Conservation (phyloP, 83 land plant species). For the Thuja plicata region DNA sequence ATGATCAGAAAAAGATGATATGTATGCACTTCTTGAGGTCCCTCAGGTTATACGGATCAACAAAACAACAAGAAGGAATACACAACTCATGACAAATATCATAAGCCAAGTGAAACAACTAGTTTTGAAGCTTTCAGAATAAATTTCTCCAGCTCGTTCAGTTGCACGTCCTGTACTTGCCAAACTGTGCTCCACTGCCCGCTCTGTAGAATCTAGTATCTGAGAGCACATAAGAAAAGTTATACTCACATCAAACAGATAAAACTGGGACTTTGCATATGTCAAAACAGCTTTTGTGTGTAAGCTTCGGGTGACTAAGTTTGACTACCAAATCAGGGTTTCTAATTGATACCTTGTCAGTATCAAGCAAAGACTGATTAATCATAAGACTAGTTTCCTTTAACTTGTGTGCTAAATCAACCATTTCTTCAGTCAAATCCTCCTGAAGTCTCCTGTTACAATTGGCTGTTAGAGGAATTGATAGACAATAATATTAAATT, state of each 20-base stretch:
- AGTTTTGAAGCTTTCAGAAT: slow-evolving; percentile 65
- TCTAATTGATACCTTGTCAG: slow-evolving; percentile 51
- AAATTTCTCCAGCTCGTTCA: slow-evolving; percentile 53
- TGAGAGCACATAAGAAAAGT: slow-evolving; percentile 14
- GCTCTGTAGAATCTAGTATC: slow-evolving; percentile 90
- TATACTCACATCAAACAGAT: not conserved
- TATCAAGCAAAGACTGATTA: slow-evolving; percentile 67
- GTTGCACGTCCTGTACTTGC: slow-evolving; percentile 79
- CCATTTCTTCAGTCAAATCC: slow-evolving; percentile 95
- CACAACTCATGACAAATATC: slow-evolving; percentile 71
- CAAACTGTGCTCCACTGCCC: slow-evolving; percentile 86
- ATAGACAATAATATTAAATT: not conserved
- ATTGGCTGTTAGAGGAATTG: slow-evolving; percentile 3
- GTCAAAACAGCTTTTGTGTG: not conserved
- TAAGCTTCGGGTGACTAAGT: not conserved
- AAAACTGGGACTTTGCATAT: not conserved
- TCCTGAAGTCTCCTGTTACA: slow-evolving; percentile 86
- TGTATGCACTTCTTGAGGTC: not conserved
- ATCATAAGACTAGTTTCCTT: slow-evolving; percentile 81
- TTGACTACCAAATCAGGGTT: not conserved
- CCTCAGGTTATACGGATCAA: slow-evolving; percentile 87
- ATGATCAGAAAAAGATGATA: not conserved
- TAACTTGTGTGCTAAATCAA: slow-evolving; percentile 74
- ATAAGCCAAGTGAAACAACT: slow-evolving; percentile 92
- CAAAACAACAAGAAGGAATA: slow-evolving; percentile 82